These are phyloP conservation scores for Penicillium cinerascens DNA, from an alignment of 495 filamentous ascomycete genomes.

Conservation along the genomic window DNA sequence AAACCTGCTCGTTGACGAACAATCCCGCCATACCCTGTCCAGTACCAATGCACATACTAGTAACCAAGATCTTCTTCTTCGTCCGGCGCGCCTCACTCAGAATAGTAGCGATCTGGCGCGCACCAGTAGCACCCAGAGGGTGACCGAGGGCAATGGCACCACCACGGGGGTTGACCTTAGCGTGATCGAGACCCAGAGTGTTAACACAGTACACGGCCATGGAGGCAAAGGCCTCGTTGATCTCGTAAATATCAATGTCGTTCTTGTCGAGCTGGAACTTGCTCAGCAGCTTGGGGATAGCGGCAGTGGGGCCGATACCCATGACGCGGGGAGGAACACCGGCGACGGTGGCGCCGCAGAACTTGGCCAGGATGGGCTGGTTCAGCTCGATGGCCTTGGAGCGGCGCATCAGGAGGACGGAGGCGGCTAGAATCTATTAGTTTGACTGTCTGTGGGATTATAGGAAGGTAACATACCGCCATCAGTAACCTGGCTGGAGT, in stretches of 20 bases:
- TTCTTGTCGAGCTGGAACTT: constrained; percentile 75
- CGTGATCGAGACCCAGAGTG: constrained; percentile 68
- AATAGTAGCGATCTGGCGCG: constrained; percentile 79
- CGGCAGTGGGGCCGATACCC: constrained; percentile 92
- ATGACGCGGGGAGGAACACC: constrained; percentile 91
- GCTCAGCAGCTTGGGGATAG: constrained; percentile 87
- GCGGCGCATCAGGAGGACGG: constrained; percentile 90
- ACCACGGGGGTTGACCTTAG: constrained; percentile 86
- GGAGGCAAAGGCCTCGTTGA: constrained; percentile 96
- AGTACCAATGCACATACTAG: constrained; percentile 84
- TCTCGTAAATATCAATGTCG: constrained; percentile 85
- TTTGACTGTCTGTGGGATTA: background rate
- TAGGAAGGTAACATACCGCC: constrained; percentile 49
- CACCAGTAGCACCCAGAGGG: constrained; percentile 76
- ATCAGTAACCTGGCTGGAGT: constrained; percentile 93
- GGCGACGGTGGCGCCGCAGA: constrained; percentile 84
- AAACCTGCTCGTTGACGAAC: constrained; percentile 74
- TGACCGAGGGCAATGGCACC: constrained; percentile 80
- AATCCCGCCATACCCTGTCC: constrained; percentile 83
- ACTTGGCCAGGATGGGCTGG: constrained; percentile 93
- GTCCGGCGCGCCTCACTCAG: constrained; percentile 73
- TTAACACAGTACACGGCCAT: constrained; percentile 95
- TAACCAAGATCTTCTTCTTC: constrained; percentile 80
- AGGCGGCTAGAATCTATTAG: constrained; percentile 56
- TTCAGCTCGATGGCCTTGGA: constrained; percentile 81